Evolutionary conservation across 179 eudicot genomes (phyloP), one percentile per base, ranked within the genome.

Genomic region (Carnegiea gigantea): DNA sequence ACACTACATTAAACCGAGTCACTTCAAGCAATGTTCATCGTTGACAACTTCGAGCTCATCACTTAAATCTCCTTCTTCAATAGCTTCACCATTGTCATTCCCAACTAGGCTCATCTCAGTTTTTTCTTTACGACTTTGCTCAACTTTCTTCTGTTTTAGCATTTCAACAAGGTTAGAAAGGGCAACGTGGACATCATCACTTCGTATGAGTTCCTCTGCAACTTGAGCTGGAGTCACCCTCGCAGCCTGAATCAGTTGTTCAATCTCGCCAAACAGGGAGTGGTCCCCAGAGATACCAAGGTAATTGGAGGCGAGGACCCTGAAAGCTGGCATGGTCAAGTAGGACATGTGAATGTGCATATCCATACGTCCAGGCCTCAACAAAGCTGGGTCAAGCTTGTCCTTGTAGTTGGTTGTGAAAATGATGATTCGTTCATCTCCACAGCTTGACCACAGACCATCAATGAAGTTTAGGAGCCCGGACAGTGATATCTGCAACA

Each of bases 341-440:
- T 87, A 87, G 21, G 87, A 82, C 89, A 84, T 84, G 77, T 87
- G 87, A 17, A 84, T 82, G 80, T 87, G 87, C 87, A 84, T 87
- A 60, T 87, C 89, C 87, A 87, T 87, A 4, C 87, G 86, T n/a
- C 87, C 89, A 3, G 89, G 88, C 21, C 87, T 82, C 54, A 85
- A 70, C 73, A 87, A 73, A 4, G 89, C 86, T 0, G 89, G 87
- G 51, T 87, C 89, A 3, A 87, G 81, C 80, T 78, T 87, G 9
- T 85, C 89, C 78, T 85, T 87, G 80, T 85, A 76, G 60, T 87
- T 87, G 43, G 89, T 87, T 13, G 87, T 87, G 82, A 87, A 82
- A 17, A 87, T 87, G n/a, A 85, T 78, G 59, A 87, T 87, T 5
- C 85, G 74, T 68, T 87, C 88, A 15, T 85, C 89, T 4, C 89